phyloP scores from a whole-genome alignment of 371 early-diverging fungal genomes.

The Phascolomyces articulosus region DNA sequence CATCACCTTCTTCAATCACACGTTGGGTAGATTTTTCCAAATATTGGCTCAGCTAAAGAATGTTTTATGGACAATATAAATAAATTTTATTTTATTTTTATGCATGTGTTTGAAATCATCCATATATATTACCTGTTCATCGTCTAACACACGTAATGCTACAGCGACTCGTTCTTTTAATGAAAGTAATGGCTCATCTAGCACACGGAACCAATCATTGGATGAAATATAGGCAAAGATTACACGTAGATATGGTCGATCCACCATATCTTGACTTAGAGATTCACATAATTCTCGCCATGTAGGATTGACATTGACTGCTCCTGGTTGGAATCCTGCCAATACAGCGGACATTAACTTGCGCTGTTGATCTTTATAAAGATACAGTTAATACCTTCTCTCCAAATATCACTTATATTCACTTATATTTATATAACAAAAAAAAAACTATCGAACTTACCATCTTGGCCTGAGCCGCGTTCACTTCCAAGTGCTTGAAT shows the following conservation, averaged over 20 bases:
- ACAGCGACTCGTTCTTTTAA: conserved; percentile 77
- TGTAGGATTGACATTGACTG: conserved; percentile 35
- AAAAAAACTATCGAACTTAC: too few relatives aligned
- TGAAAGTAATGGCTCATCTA: conserved; percentile 64
- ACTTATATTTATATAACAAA: too few relatives aligned
- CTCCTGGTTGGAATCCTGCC: conserved; percentile 60
- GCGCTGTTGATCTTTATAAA: conserved; percentile 65
- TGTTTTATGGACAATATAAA: too few relatives aligned
- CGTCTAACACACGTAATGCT: conserved; percentile 76
- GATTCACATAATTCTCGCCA: conserved; percentile 70
- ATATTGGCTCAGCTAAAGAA: conserved; percentile 61
- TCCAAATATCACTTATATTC: too few relatives aligned
- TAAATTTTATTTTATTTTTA: too few relatives aligned
- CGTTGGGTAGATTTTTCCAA: conserved; percentile 50
- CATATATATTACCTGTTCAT: conserved; percentile 65
- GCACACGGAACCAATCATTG: conserved; percentile 73
- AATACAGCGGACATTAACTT: conserved; percentile 80
- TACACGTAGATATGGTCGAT: conserved; percentile 73
- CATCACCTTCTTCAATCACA: conserved; percentile 61
- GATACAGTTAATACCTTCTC: neutral
- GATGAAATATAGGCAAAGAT: conserved; percentile 82
- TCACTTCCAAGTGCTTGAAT: conserved; percentile 67
- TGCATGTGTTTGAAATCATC: too few relatives aligned
- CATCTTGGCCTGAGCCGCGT: conserved; percentile 41
- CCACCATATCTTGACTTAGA: conserved; percentile 63